These are phyloP conservation scores for Phytophthora sojae DNA, from an alignment of 352 stramenopile species.

Conservation along the genomic window DNA sequence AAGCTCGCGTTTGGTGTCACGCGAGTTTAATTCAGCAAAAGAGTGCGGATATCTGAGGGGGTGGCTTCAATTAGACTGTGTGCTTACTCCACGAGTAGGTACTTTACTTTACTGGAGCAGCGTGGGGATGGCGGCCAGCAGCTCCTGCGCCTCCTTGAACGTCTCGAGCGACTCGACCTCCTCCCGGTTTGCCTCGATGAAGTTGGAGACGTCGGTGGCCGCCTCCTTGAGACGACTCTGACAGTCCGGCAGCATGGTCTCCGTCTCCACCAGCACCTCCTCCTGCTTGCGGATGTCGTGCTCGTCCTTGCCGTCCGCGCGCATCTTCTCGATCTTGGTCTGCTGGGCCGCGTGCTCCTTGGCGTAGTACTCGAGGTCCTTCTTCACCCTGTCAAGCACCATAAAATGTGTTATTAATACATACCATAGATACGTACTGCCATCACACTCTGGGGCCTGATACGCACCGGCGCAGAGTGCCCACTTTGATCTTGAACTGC, in stretches of 20 bases:
- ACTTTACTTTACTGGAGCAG: constrained; percentile 42
- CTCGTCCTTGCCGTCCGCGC: constrained; percentile 61
- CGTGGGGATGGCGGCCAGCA: constrained; percentile 50
- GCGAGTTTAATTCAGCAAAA: constrained; percentile 1
- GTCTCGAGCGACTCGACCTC: constrained; percentile 50
- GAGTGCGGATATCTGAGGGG: neutral
- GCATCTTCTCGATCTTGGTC: constrained; percentile 74
- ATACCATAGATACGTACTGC: neutral
- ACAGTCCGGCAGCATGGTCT: constrained; percentile 85
- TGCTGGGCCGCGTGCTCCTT: constrained; percentile 73
- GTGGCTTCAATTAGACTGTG: neutral
- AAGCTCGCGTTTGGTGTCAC: constrained; percentile 32
- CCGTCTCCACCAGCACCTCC: constrained; percentile 81
- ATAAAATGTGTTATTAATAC: neutral
- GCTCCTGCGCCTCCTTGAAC: constrained; percentile 55
- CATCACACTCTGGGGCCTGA: neutral
- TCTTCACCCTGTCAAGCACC: constrained; percentile 57
- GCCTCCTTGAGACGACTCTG: constrained; percentile 72
- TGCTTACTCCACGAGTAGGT: constrained; percentile 1
- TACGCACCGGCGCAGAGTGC: constrained; percentile 67
- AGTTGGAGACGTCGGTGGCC: constrained; percentile 57
- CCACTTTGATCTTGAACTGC: constrained; percentile 88
- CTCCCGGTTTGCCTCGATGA: constrained; percentile 49
- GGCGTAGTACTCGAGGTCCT: constrained; percentile 84
- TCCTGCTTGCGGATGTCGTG: constrained; percentile 85